A percentile compares a stretch with the other conserved stretches of the same genome.
Evolutionary conservation across 805 yeast genomes (phyloP).

Genomic region (Brettanomyces nanus): DNA sequence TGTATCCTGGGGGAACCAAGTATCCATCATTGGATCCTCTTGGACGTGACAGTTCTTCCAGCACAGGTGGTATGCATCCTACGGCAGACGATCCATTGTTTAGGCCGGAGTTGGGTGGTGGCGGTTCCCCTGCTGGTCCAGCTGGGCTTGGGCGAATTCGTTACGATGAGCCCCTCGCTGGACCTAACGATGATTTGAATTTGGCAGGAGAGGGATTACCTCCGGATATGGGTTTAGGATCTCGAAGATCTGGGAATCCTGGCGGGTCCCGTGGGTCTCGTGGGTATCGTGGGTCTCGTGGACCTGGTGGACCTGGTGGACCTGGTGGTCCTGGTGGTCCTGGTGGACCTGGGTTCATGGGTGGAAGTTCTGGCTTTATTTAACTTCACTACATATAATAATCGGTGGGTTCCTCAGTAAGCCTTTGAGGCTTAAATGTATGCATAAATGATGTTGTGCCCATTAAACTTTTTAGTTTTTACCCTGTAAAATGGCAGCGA

Average conservation of each 20-base stretch:
- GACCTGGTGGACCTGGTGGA: constrained; percentile 1
- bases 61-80: constrained; percentile 48
- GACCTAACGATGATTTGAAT: constrained; percentile 33
- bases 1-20: constrained; percentile 34
- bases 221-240: constrained; percentile 26
- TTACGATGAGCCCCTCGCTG: constrained; percentile 39
- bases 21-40: constrained; percentile 36
- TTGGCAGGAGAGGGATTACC: constrained; percentile 40
- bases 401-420: too few relatives aligned
- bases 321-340: constrained; percentile 4
- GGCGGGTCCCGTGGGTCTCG: constrained; percentile 6
- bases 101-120: constrained; percentile 9
- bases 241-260: not conserved
- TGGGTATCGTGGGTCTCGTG: constrained; percentile 10
- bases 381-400: too few relatives aligned
- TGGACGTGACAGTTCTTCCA: constrained; percentile 25
- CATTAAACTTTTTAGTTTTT: too few relatives aligned
- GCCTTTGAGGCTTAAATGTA: too few relatives aligned
- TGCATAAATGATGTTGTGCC: too few relatives aligned
- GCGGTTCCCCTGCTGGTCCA: constrained; percentile 13
- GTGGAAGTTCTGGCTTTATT: constrained; percentile 6
- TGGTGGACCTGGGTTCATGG: constrained; percentile 6
- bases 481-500: not conserved
- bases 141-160: constrained; percentile 42
- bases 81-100: constrained; percentile 45